A percentile compares a stretch with the other conserved stretches of the same genome.
phyloP scores from a whole-genome alignment of 75 land plant genomes.

The Pinus albicaulis region DNA sequence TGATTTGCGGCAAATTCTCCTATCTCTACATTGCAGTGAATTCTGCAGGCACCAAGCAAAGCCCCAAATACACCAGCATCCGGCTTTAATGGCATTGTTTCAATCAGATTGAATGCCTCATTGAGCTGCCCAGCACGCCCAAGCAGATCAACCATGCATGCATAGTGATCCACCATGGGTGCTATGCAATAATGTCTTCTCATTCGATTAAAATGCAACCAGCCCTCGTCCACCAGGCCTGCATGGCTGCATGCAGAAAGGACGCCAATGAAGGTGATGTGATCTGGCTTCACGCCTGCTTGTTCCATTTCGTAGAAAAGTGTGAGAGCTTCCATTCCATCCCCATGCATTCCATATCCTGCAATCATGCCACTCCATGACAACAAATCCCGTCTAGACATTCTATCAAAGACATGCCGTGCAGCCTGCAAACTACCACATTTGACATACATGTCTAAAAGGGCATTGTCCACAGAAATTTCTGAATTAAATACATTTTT shows the following conservation, averaged over 20 bases:
- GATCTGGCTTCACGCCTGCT: slow-evolving; percentile 33
- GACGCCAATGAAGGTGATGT: not conserved
- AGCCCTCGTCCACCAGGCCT: not conserved
- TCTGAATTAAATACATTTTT: slow-evolving; percentile 26
- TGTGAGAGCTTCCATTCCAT: slow-evolving; percentile 21
- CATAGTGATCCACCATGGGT: not conserved
- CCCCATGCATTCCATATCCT: slow-evolving; percentile 44
- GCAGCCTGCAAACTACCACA: slow-evolving; percentile 44
- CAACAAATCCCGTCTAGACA: slow-evolving; percentile 28
- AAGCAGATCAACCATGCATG: not conserved
- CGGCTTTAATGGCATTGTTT: not conserved
- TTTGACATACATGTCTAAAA: slow-evolving; percentile 76
- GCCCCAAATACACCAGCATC: not conserved
- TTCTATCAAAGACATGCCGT: slow-evolving; percentile 25
- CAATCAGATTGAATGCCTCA: not conserved
- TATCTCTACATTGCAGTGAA: not conserved
- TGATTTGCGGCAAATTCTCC: not conserved
- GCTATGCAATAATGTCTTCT: not conserved
- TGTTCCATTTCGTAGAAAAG: slow-evolving; percentile 37
- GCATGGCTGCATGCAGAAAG: not conserved
- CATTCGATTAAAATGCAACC: not conserved
- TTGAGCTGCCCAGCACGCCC: not conserved
- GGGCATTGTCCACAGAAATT: slow-evolving; percentile 33
- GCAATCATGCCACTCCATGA: slow-evolving; percentile 52
- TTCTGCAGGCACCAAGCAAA: not conserved